A percentile compares a stretch with the other conserved stretches of the same genome.
Conservation (phyloP, 1,284 basidiomycete genomes). For the Puccinia coronata region DNA sequence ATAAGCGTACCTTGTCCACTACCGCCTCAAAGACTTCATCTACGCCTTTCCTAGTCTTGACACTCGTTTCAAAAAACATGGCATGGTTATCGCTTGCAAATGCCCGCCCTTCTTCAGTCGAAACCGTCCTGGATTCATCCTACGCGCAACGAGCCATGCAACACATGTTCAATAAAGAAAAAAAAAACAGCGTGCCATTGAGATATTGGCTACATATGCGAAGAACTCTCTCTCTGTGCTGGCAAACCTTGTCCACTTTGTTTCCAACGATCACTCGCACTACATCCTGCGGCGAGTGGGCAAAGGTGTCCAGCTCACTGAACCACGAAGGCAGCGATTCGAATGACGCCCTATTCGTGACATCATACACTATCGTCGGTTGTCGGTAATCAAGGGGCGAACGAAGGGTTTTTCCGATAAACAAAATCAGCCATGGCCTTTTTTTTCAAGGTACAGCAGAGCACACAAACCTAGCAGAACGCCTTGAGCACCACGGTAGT, state of each 20-base stretch:
- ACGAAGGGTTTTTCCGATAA: no score
- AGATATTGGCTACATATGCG: conserved; percentile 15
- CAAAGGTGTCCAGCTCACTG: conserved; percentile 90
- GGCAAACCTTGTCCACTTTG: conserved; percentile 83
- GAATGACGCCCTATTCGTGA: conserved; percentile 84
- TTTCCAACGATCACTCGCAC: conserved; percentile 92
- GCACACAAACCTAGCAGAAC: conserved; percentile 74
- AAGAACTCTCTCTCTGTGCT: conserved; percentile 1
- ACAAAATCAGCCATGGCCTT: no score
- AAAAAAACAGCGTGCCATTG: background rate
- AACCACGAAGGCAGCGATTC: conserved; percentile 91
- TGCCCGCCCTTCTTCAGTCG: conserved; percentile 72
- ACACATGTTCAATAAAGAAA: background rate
- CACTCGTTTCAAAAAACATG: conserved; percentile 81
- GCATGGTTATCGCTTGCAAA: conserved; percentile 81
- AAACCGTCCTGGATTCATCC: conserved; percentile 86
- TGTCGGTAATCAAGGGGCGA: background rate
- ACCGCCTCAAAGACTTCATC: conserved; percentile 77
- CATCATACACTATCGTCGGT: conserved; percentile 77
- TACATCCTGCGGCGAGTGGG: conserved; percentile 69
- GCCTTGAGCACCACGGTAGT: conserved; percentile 90
- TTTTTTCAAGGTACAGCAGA: conserved; percentile 27
- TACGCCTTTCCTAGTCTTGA: conserved; percentile 65
- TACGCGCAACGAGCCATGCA: conserved; percentile 58
- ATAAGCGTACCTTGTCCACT: conserved; percentile 66